Percentiles rank a stretch among this genome's conserved stretches.
Evolutionary conservation across 2,329 filamentous ascomycete genomes (phyloP).

Genomic region (Diaporthe caulivora): DNA sequence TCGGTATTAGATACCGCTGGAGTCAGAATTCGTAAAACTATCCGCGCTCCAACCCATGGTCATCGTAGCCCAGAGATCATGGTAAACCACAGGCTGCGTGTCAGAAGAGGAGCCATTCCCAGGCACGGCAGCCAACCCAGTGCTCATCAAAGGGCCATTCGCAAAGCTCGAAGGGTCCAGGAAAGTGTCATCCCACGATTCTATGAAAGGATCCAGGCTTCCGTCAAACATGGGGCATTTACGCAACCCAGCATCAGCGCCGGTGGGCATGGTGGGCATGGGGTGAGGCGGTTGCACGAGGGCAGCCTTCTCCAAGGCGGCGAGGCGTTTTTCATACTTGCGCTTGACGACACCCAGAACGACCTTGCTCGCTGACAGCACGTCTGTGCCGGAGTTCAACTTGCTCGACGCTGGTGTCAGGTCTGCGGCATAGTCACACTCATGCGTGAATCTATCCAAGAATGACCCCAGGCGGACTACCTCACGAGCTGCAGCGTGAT

Average conservation of each 20-base stretch:
- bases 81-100: conserved; percentile 47
- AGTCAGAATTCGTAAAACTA: conserved; percentile 19
- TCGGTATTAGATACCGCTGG: not conserved
- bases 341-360: conserved; percentile 59
- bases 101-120: conserved; percentile 21
- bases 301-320: conserved; percentile 45
- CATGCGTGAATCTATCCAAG: conserved; percentile 51
- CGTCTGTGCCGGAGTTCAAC: conserved; percentile 51
- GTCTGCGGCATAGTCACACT: conserved; percentile 21
- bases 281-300: conserved; percentile 8
- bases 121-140: conserved; percentile 14
- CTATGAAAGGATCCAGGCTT: conserved; percentile 59
- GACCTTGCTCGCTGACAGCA: conserved; percentile 59
- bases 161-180: conserved; percentile 35
- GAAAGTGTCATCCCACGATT: conserved; percentile 58
- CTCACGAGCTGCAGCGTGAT: conserved; percentile 54
- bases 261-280: conserved; percentile 37
- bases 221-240: conserved; percentile 66
- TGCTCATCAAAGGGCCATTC: conserved; percentile 23
- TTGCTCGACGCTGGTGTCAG: conserved; percentile 41
- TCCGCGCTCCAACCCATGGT: conserved; percentile 57
- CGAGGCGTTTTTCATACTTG: conserved; percentile 59
- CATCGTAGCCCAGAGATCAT: conserved; percentile 64
- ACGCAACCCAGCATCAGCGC: conserved; percentile 40
- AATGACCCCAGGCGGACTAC: conserved; percentile 55